Percentiles rank a stretch among this genome's conserved stretches.
Conservation (phyloP, 805 yeast species). For the Metschnikowia similis region DNA sequence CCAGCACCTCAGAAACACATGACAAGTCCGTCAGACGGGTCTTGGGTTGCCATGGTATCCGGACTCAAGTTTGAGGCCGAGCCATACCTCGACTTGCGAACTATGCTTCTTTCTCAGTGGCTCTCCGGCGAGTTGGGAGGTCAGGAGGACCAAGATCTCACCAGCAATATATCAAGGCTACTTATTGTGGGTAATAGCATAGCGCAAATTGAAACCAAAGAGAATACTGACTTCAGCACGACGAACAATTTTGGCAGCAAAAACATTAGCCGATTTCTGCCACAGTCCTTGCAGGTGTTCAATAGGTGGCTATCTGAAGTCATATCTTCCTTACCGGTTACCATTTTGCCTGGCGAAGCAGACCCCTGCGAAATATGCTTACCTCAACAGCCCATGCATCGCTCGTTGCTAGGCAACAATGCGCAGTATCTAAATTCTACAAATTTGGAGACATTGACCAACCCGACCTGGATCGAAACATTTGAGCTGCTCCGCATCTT, state of each 20-base stretch:
- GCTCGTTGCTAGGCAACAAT: conserved; percentile 56
- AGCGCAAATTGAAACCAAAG: conserved; percentile 24
- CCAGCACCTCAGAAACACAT: conserved; percentile 51
- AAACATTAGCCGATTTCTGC: conserved; percentile 48
- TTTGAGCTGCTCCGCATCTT: conserved; percentile 51
- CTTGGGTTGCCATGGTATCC: conserved; percentile 60
- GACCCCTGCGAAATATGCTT: conserved; percentile 84
- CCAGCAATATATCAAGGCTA: conserved; percentile 42
- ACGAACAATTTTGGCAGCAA: conserved; percentile 48
- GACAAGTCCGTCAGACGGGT: conserved; percentile 8
- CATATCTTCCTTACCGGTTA: conserved; percentile 58
- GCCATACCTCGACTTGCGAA: conserved; percentile 38
- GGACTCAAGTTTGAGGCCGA: conserved; percentile 61
- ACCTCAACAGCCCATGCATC: conserved; percentile 91
- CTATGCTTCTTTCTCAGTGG: conserved; percentile 63
- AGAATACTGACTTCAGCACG: conserved; percentile 26
- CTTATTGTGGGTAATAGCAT: conserved; percentile 75
- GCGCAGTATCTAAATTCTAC: conserved; percentile 34
- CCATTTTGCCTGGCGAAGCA: conserved; percentile 75
- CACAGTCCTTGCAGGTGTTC: conserved; percentile 47
- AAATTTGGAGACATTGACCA: conserved; percentile 30
- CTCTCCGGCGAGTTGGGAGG: conserved; percentile 65
- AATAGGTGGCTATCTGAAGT: conserved; percentile 58
- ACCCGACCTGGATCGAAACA: conserved; percentile 70
- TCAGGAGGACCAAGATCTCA: conserved; percentile 19